Evolutionary conservation across 1,284 basidiomycete species (phyloP).

Genomic region (Mycosarcoma mackinlayi): DNA sequence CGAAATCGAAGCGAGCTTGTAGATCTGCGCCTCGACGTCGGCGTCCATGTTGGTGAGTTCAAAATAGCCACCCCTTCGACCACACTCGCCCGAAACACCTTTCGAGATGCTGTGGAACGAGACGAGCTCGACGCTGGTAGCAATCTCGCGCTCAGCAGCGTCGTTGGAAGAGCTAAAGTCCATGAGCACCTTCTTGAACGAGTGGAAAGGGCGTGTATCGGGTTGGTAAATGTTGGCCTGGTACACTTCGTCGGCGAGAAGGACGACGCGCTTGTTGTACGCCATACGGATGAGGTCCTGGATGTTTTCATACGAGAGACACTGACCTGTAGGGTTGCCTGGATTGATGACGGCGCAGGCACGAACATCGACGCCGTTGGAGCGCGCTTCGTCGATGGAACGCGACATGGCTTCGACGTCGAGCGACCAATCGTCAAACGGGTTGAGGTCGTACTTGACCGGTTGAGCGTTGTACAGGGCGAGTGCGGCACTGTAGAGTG

Average conservation of each 20-base stretch:
- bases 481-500: constrained; percentile 93
- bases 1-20: constrained; percentile 64
- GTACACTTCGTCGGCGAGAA: constrained; percentile 68
- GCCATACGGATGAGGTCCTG: constrained; percentile 61
- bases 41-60: constrained; percentile 64
- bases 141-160: constrained; percentile 49
- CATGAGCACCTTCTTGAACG: constrained; percentile 65
- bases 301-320: constrained; percentile 60
- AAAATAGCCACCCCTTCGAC: constrained; percentile 66
- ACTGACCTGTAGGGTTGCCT: constrained; percentile 66
- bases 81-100: constrained; percentile 65
- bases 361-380: constrained; percentile 72
- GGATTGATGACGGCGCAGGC: constrained; percentile 66
- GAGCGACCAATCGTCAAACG: constrained; percentile 85
- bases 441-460: constrained; percentile 89
- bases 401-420: constrained; percentile 77
- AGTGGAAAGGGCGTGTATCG: constrained; percentile 59
- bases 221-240: constrained; percentile 66
- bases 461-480: constrained; percentile 84
- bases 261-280: constrained; percentile 58
- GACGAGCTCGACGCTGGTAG: constrained; percentile 62
- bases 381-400: constrained; percentile 77
- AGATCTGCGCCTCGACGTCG: constrained; percentile 63
- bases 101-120: constrained; percentile 66
- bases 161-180: constrained; percentile 49